phyloP scores from a whole-genome alignment of 164 flowering plant species.

The Tetrastigma voinierianum region DNA sequence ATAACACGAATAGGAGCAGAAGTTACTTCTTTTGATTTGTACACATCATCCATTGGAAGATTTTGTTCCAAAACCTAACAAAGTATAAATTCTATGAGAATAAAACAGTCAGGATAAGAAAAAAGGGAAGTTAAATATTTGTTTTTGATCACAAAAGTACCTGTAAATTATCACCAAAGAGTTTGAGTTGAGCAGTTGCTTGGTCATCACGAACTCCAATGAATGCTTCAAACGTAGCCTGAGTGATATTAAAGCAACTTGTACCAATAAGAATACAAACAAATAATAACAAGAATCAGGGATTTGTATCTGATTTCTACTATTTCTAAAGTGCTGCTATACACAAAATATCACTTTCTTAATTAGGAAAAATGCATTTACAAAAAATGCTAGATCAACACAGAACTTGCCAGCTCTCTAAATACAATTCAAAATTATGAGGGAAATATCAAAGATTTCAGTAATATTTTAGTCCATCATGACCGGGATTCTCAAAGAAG shows the following conservation, averaged over 20 bases:
- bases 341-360: no score
- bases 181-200: conserved; percentile 80
- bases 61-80: conserved; percentile 76
- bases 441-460: no score
- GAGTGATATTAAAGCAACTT: conserved; percentile 10
- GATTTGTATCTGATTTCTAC: background rate
- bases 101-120: background rate
- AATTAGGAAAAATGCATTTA: no score
- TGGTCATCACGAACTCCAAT: conserved; percentile 87
- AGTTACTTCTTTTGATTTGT: conserved; percentile 73
- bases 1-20: conserved; percentile 97
- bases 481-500: no score
- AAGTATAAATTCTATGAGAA: background rate
- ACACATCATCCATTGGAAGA: conserved; percentile 79
- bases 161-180: conserved; percentile 84
- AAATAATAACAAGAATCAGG: background rate
- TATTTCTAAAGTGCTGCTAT: no score
- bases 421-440: no score
- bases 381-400: no score
- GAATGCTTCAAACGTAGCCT: conserved; percentile 98
- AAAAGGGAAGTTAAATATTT: background rate
- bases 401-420: no score
- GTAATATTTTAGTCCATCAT: no score
- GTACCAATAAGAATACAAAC: no score
- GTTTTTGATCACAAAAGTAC: conserved; percentile 27